A percentile compares a stretch with the other conserved stretches of the same genome.
These are phyloP conservation scores for Acanthamoeba sp. DNA, from an alignment of 208 protist genomes.

Conservation along the genomic window DNA sequence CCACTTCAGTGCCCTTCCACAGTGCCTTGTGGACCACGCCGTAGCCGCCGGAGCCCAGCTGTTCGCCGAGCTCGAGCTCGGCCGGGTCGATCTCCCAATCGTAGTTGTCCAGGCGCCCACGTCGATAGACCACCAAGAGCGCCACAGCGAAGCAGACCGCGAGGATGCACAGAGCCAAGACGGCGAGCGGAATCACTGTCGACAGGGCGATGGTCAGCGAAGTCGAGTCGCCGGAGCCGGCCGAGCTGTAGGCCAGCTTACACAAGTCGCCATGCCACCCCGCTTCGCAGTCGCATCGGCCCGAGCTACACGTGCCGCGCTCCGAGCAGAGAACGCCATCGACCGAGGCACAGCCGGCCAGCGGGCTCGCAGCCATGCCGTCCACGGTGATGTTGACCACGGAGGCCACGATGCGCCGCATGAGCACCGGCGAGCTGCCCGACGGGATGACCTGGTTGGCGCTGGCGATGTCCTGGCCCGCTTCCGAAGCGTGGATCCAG, in stretches of 20 bases:
- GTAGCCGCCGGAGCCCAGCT: slow-evolving; percentile 34
- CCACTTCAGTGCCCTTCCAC: slow-evolving; percentile 37
- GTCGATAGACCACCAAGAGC: not conserved
- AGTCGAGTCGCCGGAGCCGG: not conserved
- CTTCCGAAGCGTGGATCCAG: not conserved
- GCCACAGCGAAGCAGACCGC: not conserved
- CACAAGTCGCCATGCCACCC: not conserved
- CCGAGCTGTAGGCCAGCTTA: not conserved
- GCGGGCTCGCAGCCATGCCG: not conserved
- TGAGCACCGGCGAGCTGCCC: not conserved
- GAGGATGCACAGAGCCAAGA: not conserved
- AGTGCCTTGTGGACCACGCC: slow-evolving; percentile 33
- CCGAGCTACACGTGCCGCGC: not conserved
- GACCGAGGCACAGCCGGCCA: not conserved
- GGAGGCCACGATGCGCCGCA: not conserved
- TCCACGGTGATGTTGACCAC: not conserved
- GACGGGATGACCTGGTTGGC: not conserved
- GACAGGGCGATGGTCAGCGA: not conserved
- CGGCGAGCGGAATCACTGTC: not conserved
- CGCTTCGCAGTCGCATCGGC: not conserved
- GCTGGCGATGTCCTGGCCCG: not conserved
- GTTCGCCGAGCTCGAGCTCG: slow-evolving; percentile 42
- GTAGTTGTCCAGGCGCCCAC: not conserved
- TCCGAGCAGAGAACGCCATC: not conserved
- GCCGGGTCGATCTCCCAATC: slow-evolving; percentile 53